A percentile compares a stretch with the other conserved stretches of the same genome.
Evolutionary conservation across 2,329 filamentous ascomycete genomes (phyloP).

Genomic region (Aspergillus puulaauensis): DNA sequence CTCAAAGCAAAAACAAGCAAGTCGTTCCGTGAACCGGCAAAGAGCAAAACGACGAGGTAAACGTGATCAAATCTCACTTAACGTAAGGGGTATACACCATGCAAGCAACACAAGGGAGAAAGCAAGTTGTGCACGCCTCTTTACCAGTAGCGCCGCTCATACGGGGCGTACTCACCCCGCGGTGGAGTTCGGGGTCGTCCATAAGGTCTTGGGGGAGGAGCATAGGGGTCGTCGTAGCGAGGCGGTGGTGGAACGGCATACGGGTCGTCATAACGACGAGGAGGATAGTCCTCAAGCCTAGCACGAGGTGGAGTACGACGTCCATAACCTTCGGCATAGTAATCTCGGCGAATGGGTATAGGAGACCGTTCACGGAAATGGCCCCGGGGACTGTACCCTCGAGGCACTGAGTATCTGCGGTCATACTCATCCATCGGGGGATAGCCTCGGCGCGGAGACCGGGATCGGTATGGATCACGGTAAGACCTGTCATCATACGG

Average conservation of each 20-base stretch:
- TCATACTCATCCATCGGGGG: slow-evolving; percentile 77
- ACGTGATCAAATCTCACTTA: slow-evolving; percentile 10
- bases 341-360: slow-evolving; percentile 70
- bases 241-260: slow-evolving; percentile 56
- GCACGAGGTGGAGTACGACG: slow-evolving; percentile 80
- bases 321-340: slow-evolving; percentile 76
- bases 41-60: slow-evolving; percentile 7
- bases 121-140: slow-evolving; percentile 14
- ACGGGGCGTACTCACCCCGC: slow-evolving; percentile 41
- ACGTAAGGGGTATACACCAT: slow-evolving; percentile 26
- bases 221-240: slow-evolving; percentile 61
- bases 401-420: slow-evolving; percentile 73
- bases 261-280: slow-evolving; percentile 60
- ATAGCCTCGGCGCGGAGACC: slow-evolving; percentile 69
- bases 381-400: slow-evolving; percentile 81
- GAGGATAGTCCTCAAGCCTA: slow-evolving; percentile 73
- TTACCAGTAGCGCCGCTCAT: slow-evolving; percentile 49
- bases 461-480: slow-evolving; percentile 73
- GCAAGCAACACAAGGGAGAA: slow-evolving; percentile 17
- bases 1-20: neutral
- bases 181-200: slow-evolving; percentile 48
- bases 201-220: slow-evolving; percentile 53
- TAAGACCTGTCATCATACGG: slow-evolving; percentile 65
- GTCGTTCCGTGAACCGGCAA: slow-evolving; percentile 5
- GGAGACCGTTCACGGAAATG: slow-evolving; percentile 84